A percentile compares a stretch with the other conserved stretches of the same genome.
phyloP scores from a whole-genome alignment of 352 stramenopile species.

The Phytophthora pistaciae region DNA sequence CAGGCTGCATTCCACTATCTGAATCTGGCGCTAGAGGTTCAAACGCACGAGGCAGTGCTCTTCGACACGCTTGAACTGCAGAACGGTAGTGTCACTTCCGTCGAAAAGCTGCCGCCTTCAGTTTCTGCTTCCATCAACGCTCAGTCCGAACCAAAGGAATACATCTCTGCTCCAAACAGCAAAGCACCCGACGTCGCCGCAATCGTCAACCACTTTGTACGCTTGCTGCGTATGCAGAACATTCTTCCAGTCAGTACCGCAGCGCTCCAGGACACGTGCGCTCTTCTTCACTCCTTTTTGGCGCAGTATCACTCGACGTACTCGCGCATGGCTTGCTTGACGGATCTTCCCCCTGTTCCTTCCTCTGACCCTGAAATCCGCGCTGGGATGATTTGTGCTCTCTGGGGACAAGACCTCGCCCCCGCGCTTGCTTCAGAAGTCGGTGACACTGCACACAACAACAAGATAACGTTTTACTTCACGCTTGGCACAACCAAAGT shows the following conservation, averaged over 20 bases:
- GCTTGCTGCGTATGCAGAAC: conserved; percentile 53
- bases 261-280: conserved; percentile 44
- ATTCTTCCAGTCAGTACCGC: conserved; percentile 44
- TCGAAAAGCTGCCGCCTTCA: conserved; percentile 61
- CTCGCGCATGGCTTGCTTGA: conserved; percentile 59
- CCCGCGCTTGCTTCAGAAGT: conserved; percentile 42
- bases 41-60: conserved; percentile 51
- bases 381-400: conserved; percentile 60
- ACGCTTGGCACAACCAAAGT: conserved; percentile 63
- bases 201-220: conserved; percentile 75
- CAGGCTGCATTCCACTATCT: conserved; percentile 83
- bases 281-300: conserved; percentile 68
- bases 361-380: conserved; percentile 64
- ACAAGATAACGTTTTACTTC: conserved; percentile 61
- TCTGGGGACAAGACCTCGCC: conserved; percentile 68
- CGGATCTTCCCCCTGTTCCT: conserved; percentile 51
- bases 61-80: conserved; percentile 78
- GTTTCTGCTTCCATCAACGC: conserved; percentile 44
- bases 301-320: conserved; percentile 69
- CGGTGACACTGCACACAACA: conserved; percentile 1
- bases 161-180: background rate
- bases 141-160: conserved; percentile 20
- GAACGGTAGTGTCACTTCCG: conserved; percentile 39
- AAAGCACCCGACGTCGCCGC: conserved; percentile 22
- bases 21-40: conserved; percentile 52